Base-by-base conservation (phyloP, 2,329 filamentous ascomycete genomes). In the Fusarium odoratissimum region DNA sequence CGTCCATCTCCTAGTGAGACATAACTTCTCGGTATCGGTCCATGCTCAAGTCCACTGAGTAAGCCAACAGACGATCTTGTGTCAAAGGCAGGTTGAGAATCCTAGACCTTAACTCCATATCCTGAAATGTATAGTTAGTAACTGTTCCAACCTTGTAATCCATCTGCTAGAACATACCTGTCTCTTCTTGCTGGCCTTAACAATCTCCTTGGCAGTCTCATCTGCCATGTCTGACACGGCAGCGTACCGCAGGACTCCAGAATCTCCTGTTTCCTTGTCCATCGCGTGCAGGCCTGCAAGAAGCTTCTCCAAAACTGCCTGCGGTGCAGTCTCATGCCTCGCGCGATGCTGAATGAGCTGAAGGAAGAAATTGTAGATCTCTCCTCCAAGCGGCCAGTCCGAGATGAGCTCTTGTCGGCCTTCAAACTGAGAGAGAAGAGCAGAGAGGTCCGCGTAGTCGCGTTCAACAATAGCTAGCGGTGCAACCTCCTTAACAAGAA, bases 181-280 rank as follows among this genome's bases (percentile, higher is more conserved):
- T 73, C 88, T 88, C 76, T 87, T 86, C 77, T 88, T 88, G 54
- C 83, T 82, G 69, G 84, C 75, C 64, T 86, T 86, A 60, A 91
- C 84, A 66, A 92, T 88, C 79, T 91, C 88, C 69, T 88, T 88
- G 14, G 92, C 93, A 67, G 95, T 90, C 49, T 91, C 87, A 59
- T 90, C 90, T 51, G 92, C 92, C 88, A 97, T 97, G 78, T 97
- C 94, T 72, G 92, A 91, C 60, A 95, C 87, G 0, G 94, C 94
- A 45, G 95, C 93, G 60, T 81, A 83, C 44, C 81, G 74, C 59
- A 90, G 85, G 78, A 93, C 88, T 70, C 90, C 80, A 10, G 80
- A 78, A 41, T 85, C 83, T 6, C 80, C 76, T 14, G 81, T 79
- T 35, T 78, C 75, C 58, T 86, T 86, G 66, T 86, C 85, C 81